phyloP scores from a whole-genome alignment of 2,329 filamentous ascomycete genomes.

The Sclerotinia sclerotiorum region DNA sequence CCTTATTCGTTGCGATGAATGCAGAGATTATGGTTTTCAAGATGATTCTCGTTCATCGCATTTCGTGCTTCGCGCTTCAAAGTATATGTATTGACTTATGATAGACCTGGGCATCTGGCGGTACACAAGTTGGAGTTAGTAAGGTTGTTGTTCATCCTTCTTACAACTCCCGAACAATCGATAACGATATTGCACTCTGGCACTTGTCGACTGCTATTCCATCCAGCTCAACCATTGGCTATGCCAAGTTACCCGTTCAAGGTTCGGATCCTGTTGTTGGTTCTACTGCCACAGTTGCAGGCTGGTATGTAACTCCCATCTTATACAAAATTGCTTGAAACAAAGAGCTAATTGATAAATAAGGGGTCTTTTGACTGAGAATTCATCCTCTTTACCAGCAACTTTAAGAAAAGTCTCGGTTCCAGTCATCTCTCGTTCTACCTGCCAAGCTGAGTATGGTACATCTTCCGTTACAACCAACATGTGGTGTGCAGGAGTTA shows the following conservation, averaged over 20 bases:
- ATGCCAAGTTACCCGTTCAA: constrained; percentile 28
- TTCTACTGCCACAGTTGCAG: constrained; percentile 22
- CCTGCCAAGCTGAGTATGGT: constrained; percentile 28
- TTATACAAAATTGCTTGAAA: constrained; percentile 1
- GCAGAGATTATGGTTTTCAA: background rate
- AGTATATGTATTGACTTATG: constrained; percentile 5
- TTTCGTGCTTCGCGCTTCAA: background rate
- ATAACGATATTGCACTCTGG: constrained; percentile 31
- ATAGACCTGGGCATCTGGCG: constrained; percentile 30
- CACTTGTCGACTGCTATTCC: constrained; percentile 27
- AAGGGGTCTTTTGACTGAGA: constrained; percentile 23
- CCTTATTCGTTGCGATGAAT: background rate
- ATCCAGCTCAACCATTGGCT: constrained; percentile 28
- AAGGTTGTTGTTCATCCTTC: constrained; percentile 27
- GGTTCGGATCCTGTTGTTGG: constrained; percentile 29
- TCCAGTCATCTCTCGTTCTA: constrained; percentile 28
- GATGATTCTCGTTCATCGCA: too few relatives aligned
- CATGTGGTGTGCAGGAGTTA: constrained; percentile 32
- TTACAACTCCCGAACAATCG: constrained; percentile 23
- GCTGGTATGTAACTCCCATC: constrained; percentile 21
- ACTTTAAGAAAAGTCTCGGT: constrained; percentile 30
- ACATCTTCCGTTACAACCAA: constrained; percentile 27
- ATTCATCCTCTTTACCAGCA: constrained; percentile 21
- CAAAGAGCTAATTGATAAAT: background rate
- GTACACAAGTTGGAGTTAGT: constrained; percentile 26